Evolutionary conservation across 495 filamentous ascomycete genomes (phyloP).

Genomic region (Aspergillus ellipticus): DNA sequence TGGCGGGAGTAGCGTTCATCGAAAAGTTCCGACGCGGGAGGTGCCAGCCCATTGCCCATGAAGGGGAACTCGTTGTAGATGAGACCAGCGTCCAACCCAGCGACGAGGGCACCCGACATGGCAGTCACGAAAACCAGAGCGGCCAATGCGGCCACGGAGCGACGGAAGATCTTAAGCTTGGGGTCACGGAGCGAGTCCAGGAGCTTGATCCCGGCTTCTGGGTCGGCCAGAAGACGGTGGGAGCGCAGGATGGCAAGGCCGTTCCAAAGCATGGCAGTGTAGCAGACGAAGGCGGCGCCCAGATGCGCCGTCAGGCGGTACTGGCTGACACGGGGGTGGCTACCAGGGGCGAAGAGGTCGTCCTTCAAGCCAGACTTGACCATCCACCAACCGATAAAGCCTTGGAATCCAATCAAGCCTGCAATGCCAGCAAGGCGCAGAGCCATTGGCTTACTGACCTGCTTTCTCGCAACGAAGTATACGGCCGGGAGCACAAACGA

Average conservation of each 20-base stretch:
- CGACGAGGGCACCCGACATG: constrained; percentile 90
- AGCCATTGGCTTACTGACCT: constrained; percentile 76
- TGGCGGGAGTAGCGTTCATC: constrained; percentile 79
- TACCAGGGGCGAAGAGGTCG: constrained; percentile 86
- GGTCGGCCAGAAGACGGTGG: constrained; percentile 61
- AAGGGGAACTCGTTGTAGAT: constrained; percentile 98
- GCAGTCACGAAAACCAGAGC: constrained; percentile 81
- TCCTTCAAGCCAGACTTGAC: constrained; percentile 93
- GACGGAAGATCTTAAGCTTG: constrained; percentile 65
- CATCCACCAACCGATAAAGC: constrained; percentile 99
- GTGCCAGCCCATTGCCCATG: constrained; percentile 81
- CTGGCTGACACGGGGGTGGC: constrained; percentile 87
- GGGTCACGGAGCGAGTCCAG: constrained; percentile 61
- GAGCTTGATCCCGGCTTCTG: constrained; percentile 49
- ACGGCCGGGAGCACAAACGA: constrained; percentile 82
- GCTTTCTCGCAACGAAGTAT: constrained; percentile 81
- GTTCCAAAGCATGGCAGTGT: constrained; percentile 90
- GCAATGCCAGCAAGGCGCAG: constrained; percentile 75
- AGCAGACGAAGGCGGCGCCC: constrained; percentile 84
- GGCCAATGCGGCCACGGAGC: constrained; percentile 67
- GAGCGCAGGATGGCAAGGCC: constrained; percentile 80
- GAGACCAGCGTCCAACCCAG: constrained; percentile 89
- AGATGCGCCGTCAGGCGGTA: constrained; percentile 90
- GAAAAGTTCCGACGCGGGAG: constrained; percentile 78
- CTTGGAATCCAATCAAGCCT: constrained; percentile 89